phyloP scores from a whole-genome alignment of 2,329 filamentous ascomycete species.

The Trichoderma semiorbis region DNA sequence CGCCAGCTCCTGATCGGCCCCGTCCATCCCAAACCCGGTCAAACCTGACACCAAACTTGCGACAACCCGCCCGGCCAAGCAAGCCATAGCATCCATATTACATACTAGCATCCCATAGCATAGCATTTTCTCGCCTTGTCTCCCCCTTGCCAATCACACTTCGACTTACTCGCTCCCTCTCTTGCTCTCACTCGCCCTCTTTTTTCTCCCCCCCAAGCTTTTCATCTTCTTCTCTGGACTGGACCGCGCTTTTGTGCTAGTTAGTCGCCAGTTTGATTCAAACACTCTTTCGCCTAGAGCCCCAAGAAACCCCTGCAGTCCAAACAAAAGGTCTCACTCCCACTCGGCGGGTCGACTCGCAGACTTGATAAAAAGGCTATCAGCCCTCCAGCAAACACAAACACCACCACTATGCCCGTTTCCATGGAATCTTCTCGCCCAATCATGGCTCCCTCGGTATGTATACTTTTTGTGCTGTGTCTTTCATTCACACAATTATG shows the following conservation, averaged over 20 bases:
- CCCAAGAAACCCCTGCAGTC: not conserved
- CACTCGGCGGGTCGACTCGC: not conserved
- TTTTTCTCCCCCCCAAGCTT: not conserved
- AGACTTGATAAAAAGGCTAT: not conserved
- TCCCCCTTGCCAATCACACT: slow-evolving; percentile 3
- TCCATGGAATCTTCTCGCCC: slow-evolving; percentile 60
- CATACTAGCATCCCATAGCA: not conserved
- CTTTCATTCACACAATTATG: not conserved
- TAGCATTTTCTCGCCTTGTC: not conserved
- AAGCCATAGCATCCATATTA: not conserved
- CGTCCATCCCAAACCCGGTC: not conserved
- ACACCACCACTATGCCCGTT: slow-evolving; percentile 44
- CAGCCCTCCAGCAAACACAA: not conserved
- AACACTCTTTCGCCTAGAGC: not conserved
- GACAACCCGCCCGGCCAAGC: not conserved
- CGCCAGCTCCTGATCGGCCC: not conserved
- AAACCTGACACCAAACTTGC: slow-evolving; percentile 15
- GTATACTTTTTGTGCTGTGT: slow-evolving; percentile 30
- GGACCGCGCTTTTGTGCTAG: not conserved
- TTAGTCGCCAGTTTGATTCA: not conserved
- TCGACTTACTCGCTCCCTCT: slow-evolving; percentile 1
- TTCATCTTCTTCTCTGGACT: not conserved
- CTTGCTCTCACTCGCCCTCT: not conserved
- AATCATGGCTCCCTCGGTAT: slow-evolving; percentile 61
- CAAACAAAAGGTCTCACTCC: not conserved